Conservation (phyloP, 2,329 filamentous ascomycete genomes). For the Shiraia sp. region DNA sequence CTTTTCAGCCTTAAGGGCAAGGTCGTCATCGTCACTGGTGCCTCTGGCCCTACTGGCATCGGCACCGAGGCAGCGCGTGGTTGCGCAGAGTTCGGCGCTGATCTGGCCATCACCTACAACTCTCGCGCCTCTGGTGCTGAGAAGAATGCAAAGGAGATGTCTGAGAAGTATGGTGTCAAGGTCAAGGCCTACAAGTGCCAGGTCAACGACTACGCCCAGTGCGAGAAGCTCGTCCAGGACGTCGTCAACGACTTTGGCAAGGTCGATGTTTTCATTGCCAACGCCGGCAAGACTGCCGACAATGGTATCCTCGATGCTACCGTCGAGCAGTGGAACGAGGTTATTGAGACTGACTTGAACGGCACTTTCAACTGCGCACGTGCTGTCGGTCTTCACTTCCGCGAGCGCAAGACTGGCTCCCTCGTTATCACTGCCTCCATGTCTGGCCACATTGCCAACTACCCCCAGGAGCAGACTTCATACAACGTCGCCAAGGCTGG, state of each 20-base stretch:
- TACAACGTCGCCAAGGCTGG: slow-evolving; percentile 63
- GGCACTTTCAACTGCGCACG: slow-evolving; percentile 86
- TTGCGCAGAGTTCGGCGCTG: slow-evolving; percentile 66
- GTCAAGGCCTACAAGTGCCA: slow-evolving; percentile 70
- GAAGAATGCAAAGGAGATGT: slow-evolving; percentile 67
- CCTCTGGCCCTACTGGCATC: slow-evolving; percentile 67
- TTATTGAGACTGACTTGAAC: slow-evolving; percentile 85
- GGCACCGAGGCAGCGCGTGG: slow-evolving; percentile 69
- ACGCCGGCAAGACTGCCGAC: slow-evolving; percentile 72
- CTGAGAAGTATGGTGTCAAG: slow-evolving; percentile 65
- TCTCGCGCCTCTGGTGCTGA: slow-evolving; percentile 64
- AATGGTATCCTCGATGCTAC: slow-evolving; percentile 70
- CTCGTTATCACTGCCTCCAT: slow-evolving; percentile 72
- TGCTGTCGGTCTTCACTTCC: slow-evolving; percentile 81
- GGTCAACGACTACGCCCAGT: slow-evolving; percentile 60
- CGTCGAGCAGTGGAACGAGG: slow-evolving; percentile 72
- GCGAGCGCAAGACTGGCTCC: slow-evolving; percentile 65
- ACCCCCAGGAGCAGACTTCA: slow-evolving; percentile 66
- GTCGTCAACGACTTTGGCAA: slow-evolving; percentile 72
- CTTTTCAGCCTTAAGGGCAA: slow-evolving; percentile 59
- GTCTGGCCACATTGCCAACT: slow-evolving; percentile 84
- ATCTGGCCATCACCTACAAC: slow-evolving; percentile 69
- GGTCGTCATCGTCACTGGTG: slow-evolving; percentile 57
- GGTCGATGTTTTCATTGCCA: slow-evolving; percentile 69
- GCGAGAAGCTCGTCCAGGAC: slow-evolving; percentile 60